Conservation (phyloP, 2,329 filamentous ascomycete genomes). For the Talaromyces verruculosus region DNA sequence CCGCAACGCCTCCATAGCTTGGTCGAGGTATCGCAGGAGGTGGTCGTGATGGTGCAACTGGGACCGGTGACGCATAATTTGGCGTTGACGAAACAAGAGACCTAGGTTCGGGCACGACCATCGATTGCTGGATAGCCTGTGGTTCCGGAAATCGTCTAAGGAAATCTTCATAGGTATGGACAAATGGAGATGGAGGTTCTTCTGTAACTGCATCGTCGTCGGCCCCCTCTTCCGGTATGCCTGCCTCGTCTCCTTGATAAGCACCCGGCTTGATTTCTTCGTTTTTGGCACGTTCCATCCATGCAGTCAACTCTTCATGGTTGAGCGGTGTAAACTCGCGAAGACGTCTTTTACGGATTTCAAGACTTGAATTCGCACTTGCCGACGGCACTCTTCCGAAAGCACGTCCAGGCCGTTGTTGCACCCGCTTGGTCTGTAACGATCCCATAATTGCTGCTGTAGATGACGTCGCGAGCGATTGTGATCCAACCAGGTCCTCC, state of each 20-base stretch:
- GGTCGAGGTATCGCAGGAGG: constrained; percentile 65
- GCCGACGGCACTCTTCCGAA: constrained; percentile 54
- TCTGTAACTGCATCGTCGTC: constrained; percentile 44
- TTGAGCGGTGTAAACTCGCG: constrained; percentile 70
- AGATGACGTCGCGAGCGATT: constrained; percentile 60
- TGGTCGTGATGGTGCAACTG: constrained; percentile 63
- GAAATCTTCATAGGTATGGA: constrained; percentile 79
- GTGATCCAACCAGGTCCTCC: constrained; percentile 74
- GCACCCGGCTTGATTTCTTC: constrained; percentile 57
- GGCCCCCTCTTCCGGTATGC: constrained; percentile 35
- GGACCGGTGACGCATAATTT: constrained; percentile 49
- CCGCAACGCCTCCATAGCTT: constrained; percentile 79
- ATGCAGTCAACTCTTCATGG: constrained; percentile 75
- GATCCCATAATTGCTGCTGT: constrained; percentile 54
- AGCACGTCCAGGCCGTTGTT: constrained; percentile 47
- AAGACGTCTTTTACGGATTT: constrained; percentile 57
- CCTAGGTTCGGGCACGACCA: constrained; percentile 47
- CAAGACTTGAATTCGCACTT: constrained; percentile 52
- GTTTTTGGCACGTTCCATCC: constrained; percentile 72
- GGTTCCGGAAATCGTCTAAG: constrained; percentile 76
- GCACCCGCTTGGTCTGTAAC: constrained; percentile 39
- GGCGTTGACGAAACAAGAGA: constrained; percentile 33
- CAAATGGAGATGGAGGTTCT: constrained; percentile 54
- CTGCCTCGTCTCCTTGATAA: constrained; percentile 42
- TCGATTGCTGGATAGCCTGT: constrained; percentile 58